Evolutionary conservation across 805 yeast species (phyloP).

Genomic region (Pichia membranifaciens): DNA sequence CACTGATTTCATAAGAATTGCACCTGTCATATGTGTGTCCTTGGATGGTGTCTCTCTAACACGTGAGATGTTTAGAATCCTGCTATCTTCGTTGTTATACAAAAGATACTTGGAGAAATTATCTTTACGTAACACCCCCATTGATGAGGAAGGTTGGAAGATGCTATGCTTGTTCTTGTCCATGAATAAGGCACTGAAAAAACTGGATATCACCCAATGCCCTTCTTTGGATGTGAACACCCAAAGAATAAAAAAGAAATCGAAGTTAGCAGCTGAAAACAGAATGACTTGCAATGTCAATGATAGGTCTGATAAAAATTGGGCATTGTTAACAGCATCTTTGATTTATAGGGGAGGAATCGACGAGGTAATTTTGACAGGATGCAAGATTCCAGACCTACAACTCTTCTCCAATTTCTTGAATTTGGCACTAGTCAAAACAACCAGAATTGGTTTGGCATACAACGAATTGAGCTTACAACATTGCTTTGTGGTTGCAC

Average conservation of each 20-base stretch:
- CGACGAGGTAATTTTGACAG: conserved; percentile 74
- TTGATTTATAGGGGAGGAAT: conserved; percentile 65
- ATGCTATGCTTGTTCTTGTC: conserved; percentile 69
- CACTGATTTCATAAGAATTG: conserved; percentile 80
- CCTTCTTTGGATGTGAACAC: conserved; percentile 42
- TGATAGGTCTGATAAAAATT: conserved; percentile 72
- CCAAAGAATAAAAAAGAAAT: conserved; percentile 33
- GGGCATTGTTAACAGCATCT: conserved; percentile 72
- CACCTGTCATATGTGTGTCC: conserved; percentile 69
- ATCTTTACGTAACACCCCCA: conserved; percentile 71
- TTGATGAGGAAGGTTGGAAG: conserved; percentile 72
- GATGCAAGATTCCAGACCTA: conserved; percentile 58
- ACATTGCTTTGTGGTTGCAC: conserved; percentile 51
- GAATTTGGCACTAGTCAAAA: conserved; percentile 48
- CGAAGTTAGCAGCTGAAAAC: conserved; percentile 16
- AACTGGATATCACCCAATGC: conserved; percentile 69
- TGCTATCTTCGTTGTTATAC: conserved; percentile 64
- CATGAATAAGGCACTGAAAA: conserved; percentile 50
- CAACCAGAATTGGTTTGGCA: conserved; percentile 70
- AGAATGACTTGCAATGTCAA: conserved; percentile 43
- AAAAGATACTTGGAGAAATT: conserved; percentile 65
- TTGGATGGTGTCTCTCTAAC: conserved; percentile 76
- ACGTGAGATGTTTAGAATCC: conserved; percentile 66
- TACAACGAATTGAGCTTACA: conserved; percentile 56
- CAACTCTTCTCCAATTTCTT: conserved; percentile 51